These are phyloP conservation scores for Cryptococcus neoformans DNA, from an alignment of 1,284 basidiomycete genomes.

Conservation along the genomic window DNA sequence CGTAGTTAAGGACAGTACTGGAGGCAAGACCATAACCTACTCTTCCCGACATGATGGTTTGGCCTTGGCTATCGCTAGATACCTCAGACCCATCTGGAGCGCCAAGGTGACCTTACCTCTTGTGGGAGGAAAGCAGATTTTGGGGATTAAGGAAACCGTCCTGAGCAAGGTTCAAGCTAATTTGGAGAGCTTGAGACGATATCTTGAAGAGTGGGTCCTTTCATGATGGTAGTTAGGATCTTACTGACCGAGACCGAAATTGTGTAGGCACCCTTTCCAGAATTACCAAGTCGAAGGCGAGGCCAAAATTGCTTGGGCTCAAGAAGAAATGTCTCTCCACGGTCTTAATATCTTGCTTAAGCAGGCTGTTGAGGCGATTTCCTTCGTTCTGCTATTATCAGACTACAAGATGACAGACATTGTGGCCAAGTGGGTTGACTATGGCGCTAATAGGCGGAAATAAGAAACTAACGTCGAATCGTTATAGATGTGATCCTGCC, in stretches of 20 bases:
- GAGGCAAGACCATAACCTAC: slow-evolving; percentile 57
- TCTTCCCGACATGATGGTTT: slow-evolving; percentile 88
- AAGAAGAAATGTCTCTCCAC: slow-evolving; percentile 41
- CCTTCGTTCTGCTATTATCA: slow-evolving; percentile 84
- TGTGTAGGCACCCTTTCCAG: slow-evolving; percentile 37
- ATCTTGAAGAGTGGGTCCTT: slow-evolving; percentile 54
- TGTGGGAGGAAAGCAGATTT: slow-evolving; percentile 19
- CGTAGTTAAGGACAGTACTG: slow-evolving; percentile 19
- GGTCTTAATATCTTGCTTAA: slow-evolving; percentile 59
- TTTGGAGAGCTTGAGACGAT: slow-evolving; percentile 68
- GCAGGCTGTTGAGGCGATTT: slow-evolving; percentile 84
- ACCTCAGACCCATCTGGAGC: slow-evolving; percentile 85
- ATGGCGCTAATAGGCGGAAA: slow-evolving; percentile 3
- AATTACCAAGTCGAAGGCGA: slow-evolving; percentile 41
- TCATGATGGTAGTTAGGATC: not conserved
- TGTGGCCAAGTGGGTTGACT: slow-evolving; percentile 63
- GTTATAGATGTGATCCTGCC: slow-evolving; percentile 38
- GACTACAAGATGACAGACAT: slow-evolving; percentile 90
- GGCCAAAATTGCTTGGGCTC: slow-evolving; percentile 44
- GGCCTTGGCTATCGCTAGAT: slow-evolving; percentile 77
- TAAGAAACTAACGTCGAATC: not conserved
- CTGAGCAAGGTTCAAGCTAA: slow-evolving; percentile 74
- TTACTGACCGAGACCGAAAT: not conserved
- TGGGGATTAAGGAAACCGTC: slow-evolving; percentile 57
- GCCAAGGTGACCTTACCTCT: slow-evolving; percentile 60